A percentile compares a stretch with the other conserved stretches of the same genome.
These are phyloP conservation scores for Brassica hybrid DNA, from an alignment of 441 rosid species.

Conservation along the genomic window DNA sequence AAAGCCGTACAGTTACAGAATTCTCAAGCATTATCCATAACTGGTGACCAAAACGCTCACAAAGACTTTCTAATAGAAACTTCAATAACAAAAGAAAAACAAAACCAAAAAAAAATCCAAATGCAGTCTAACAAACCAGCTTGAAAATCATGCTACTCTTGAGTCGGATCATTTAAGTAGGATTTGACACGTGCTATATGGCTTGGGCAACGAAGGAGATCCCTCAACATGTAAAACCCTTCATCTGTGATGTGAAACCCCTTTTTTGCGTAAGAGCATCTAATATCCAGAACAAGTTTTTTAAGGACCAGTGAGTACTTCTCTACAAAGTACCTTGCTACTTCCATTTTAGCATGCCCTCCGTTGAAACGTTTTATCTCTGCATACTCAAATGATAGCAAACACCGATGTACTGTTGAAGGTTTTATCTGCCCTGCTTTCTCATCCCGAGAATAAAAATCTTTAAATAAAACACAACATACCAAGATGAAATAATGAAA, in stretches of 20 bases:
- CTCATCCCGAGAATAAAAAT: rapidly evolving
- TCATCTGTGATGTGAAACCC: neutral
- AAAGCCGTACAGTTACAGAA: no score
- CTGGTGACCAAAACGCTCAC: no score
- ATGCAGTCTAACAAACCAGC: neutral
- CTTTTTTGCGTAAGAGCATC: no score
- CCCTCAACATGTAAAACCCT: neutral
- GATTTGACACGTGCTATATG: conserved; percentile 16
- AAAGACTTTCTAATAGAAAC: no score
- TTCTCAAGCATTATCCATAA: no score
- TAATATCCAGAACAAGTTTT: conserved; percentile 17
- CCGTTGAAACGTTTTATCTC: neutral
- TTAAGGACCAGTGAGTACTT: conserved; percentile 18
- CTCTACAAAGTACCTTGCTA: conserved; percentile 25
- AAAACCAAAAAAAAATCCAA: neutral
- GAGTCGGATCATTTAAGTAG: neutral
- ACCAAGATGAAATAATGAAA: neutral
- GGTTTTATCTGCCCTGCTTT: neutral
- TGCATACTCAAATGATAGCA: conserved; percentile 20
- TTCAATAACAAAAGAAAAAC: no score
- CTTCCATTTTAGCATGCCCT: neutral
- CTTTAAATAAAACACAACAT: neutral
- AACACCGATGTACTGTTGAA: neutral
- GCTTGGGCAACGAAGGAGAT: conserved; percentile 27
- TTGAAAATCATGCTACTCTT: neutral